Percentiles rank a stretch among this genome's conserved stretches.
phyloP scores from a whole-genome alignment of 805 yeast species.

The Lachancea sp. region DNA sequence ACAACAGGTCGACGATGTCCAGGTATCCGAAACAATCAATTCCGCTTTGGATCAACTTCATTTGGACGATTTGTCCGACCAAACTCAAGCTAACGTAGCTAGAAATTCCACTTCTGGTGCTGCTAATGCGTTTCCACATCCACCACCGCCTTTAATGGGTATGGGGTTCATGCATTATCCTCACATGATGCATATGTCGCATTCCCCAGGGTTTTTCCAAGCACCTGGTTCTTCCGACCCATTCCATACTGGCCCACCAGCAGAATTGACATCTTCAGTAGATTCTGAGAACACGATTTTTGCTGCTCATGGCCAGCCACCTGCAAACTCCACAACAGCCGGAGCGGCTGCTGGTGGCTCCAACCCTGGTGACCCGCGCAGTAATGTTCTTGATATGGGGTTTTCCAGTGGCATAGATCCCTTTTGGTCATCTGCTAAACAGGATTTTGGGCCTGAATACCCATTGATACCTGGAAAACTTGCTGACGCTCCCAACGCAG shows the following conservation, averaged over 20 bases:
- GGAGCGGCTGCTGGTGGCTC: background rate
- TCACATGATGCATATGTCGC: slow-evolving; percentile 31
- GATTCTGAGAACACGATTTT: slow-evolving; percentile 2
- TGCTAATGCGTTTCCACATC: slow-evolving; percentile 13
- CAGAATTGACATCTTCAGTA: background rate
- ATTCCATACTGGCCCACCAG: background rate
- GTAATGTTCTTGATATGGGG: slow-evolving; percentile 2
- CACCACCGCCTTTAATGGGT: slow-evolving; percentile 26
- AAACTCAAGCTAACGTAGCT: slow-evolving; percentile 1
- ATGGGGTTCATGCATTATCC: slow-evolving; percentile 31
- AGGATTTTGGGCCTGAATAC: slow-evolving; percentile 6
- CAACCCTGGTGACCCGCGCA: background rate
- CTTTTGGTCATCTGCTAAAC: slow-evolving; percentile 4
- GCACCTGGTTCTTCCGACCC: slow-evolving; percentile 14
- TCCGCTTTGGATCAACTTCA: slow-evolving; percentile 31
- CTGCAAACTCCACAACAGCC: background rate
- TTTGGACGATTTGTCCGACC: slow-evolving; percentile 18
- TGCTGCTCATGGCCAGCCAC: background rate
- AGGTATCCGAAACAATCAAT: slow-evolving; percentile 25
- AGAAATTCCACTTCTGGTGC: background rate
- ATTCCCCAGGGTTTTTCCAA: slow-evolving; percentile 24
- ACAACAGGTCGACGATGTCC: slow-evolving; percentile 19
- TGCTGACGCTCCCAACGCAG: slow-evolving; percentile 8
- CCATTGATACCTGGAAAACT: slow-evolving; percentile 2
- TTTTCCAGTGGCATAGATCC: slow-evolving; percentile 5